Conservation (phyloP, 345 rosid genomes). For the Zanthoxylum bungeanum region DNA sequence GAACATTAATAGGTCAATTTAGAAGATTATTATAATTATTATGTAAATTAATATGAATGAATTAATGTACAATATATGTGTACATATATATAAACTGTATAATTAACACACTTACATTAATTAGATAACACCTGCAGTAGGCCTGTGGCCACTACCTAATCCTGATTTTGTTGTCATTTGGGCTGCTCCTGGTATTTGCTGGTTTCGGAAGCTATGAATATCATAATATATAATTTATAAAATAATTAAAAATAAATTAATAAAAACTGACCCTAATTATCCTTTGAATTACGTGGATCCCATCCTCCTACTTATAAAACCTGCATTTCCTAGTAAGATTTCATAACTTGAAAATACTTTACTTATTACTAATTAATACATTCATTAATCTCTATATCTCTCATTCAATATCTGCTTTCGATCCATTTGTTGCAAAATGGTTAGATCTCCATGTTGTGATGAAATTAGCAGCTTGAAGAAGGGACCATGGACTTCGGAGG, state of each 20-base stretch:
- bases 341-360: no score
- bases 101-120: background rate
- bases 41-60: no score
- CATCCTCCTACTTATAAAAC: slow-evolving; percentile 24
- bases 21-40: no score
- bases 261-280: slow-evolving; percentile 16
- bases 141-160: slow-evolving; percentile 21
- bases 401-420: no score
- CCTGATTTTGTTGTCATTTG: background rate
- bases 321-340: slow-evolving; percentile 5
- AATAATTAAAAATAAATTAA: no score
- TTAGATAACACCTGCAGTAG: background rate
- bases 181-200: slow-evolving; percentile 9
- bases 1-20: no score
- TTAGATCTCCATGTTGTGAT: slow-evolving; percentile 44
- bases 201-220: slow-evolving; percentile 2
- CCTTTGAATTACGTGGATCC: slow-evolving; percentile 17
- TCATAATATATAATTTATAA: background rate
- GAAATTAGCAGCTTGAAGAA: slow-evolving; percentile 57
- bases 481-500: slow-evolving; percentile 85
- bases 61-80: no score
- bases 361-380: background rate
- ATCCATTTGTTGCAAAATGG: slow-evolving; percentile 24
- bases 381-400: background rate
- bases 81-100: no score